Base-by-base conservation (phyloP, 192 early-diverging fungal species). In the Backusella tuberculispora region DNA sequence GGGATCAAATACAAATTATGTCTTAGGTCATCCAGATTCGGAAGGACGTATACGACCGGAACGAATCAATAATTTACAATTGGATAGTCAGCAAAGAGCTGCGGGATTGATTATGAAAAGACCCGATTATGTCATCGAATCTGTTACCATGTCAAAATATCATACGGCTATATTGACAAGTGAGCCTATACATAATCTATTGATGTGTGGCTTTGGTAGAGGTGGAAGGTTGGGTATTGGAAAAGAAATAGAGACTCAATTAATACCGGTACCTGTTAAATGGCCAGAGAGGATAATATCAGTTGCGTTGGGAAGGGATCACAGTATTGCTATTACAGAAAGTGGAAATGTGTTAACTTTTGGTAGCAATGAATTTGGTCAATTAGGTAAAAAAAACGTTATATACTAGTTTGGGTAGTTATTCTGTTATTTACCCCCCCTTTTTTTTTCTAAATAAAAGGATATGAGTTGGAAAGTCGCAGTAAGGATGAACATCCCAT, bases 1-100 rank as follows among this genome's bases (percentile, higher is more conserved):
- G 93, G 93, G 93, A 34, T 74, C 83, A 29, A 94, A 94, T 45
- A 80, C 88, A 26, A 92, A 91, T 73, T 91, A 88, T 48, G 84
- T 88, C 0, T 84, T 93, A 17, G 92, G 90, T 2, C 90, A 92
- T 40, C 77, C 80, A 3, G 90, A 91, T 69, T 83, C 86, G 12
- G 92, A 95, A 50, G 83, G 90, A 65, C 79, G 92, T 17, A 73
- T 82, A 15, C 80, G 82, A 9, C 93, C 93, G 14, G 92, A 92
- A 75, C 83, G 87, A 15, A 85, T 93, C 74, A 83, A 65, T 64
- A 87, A 34, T 34, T 34, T 45, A 79, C 74, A 47, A 66, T 19
- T 77, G 37, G 63, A 80, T 60, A 68, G 78, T 15, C 69, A 81
- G 70, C 75, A 73, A 76, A 80, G 29, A 34, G 29, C 29, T 34